These are phyloP conservation scores for Amanita thiersii DNA, from an alignment of 768 basidiomycete genomes.

Conservation along the genomic window DNA sequence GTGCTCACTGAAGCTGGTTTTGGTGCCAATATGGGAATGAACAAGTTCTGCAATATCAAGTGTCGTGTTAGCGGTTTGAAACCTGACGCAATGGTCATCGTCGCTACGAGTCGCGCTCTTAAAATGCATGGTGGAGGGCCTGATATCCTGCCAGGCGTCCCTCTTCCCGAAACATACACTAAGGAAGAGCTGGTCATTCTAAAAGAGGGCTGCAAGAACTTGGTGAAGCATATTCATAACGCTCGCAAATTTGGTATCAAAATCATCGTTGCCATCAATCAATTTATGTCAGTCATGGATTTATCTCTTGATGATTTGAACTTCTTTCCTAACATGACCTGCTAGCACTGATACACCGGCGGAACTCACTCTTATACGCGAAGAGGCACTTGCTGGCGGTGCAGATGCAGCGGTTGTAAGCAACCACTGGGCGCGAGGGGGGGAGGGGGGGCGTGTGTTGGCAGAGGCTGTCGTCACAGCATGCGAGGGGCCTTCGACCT, in stretches of 20 bases:
- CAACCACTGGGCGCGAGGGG: constrained; percentile 97
- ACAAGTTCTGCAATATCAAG: constrained; percentile 99
- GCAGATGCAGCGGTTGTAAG: constrained; percentile 94
- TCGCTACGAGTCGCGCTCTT: constrained; percentile 93
- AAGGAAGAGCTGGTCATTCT: constrained; percentile 88
- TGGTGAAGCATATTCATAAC: constrained; percentile 91
- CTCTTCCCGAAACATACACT: constrained; percentile 88
- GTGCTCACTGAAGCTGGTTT: constrained; percentile 98
- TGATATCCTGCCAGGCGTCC: constrained; percentile 92
- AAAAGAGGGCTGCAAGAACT: constrained; percentile 87
- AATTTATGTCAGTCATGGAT: constrained; percentile 85
- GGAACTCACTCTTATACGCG: constrained; percentile 79
- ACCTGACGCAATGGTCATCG: constrained; percentile 92
- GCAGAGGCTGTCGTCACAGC: constrained; percentile 90
- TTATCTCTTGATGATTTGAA: not conserved
- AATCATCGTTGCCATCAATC: constrained; percentile 93
- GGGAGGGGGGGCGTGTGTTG: constrained; percentile 80
- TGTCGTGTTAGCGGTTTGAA: constrained; percentile 88
- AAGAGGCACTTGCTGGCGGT: constrained; percentile 73
- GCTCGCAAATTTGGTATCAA: constrained; percentile 94
- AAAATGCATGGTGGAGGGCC: constrained; percentile 99
- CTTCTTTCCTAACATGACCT: constrained; percentile 4
- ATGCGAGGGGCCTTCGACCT: constrained; percentile 75
- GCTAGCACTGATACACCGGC: constrained; percentile 80
- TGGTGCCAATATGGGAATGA: constrained; percentile 98